Conservation (phyloP, 2,329 filamentous ascomycete genomes). For the Graphiopsis chlorocephala region DNA sequence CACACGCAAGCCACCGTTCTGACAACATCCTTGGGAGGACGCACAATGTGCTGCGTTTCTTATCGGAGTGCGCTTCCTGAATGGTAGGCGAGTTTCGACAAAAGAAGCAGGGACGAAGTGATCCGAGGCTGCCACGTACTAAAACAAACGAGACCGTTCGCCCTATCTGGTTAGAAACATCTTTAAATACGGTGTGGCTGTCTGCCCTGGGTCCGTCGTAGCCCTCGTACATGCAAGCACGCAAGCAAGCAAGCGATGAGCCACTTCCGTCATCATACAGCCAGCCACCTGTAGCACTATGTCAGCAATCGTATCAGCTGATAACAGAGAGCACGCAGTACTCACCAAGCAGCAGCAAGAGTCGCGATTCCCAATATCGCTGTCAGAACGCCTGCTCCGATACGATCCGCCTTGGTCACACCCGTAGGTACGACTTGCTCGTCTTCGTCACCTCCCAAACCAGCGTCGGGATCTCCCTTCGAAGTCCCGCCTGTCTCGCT, state of each 20-base stretch:
- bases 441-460: slow-evolving; percentile 29
- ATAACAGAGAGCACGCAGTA: neutral
- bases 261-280: neutral
- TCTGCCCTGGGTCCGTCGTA: neutral
- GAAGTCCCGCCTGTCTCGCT: slow-evolving; percentile 54
- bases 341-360: slow-evolving; percentile 2
- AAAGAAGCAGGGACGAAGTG: neutral
- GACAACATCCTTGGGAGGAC: neutral
- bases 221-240: neutral
- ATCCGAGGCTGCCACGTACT: neutral
- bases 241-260: neutral
- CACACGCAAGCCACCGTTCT: neutral
- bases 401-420: slow-evolving; percentile 61
- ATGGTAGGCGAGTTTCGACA: neutral
- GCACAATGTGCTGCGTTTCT: neutral
- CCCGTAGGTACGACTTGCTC: slow-evolving; percentile 26
- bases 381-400: slow-evolving; percentile 55
- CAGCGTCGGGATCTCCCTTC: slow-evolving; percentile 45
- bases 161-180: neutral
- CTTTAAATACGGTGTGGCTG: neutral
- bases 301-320: neutral
- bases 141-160: neutral
- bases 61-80: neutral
- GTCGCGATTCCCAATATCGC: slow-evolving; percentile 36
- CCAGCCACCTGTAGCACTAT: neutral